Evolutionary conservation across 805 yeast species (phyloP), one percentile per base, ranked within the genome.

Genomic region (Candida xiaguanensis): DNA sequence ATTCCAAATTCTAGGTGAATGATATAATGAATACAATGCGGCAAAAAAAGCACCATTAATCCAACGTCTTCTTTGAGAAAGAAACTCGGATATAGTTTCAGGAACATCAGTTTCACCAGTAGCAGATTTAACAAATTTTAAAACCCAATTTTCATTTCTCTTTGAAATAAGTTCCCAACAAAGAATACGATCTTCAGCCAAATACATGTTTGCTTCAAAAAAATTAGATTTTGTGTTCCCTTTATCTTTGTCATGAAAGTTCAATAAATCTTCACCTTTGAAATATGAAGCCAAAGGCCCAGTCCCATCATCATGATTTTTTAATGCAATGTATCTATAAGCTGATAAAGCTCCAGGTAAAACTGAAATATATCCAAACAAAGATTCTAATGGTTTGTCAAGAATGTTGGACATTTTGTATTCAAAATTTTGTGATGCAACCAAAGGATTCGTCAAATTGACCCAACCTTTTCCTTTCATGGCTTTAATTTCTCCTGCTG

Each of bases 71-170:
- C 98, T 78, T 62, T 91, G 98, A 29, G 89, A 74, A 23, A 93
- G 82, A 47, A 91, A 82, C 54, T 90, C 96, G 16, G 93, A 81
- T 24, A 91, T 74, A 25, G 77, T 70, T 49, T 85, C 95, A 5
- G 98, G 98, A 33, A 90, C 96, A 75, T 91, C 98, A 1, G 98
- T 91, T 60, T 90, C 97, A 51, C 96, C 98, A 36, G 82, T 83
- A 12, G 97, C 97, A 52, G 80, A 88, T 52, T 85, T 85, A 40
- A 91, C 97, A 58, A 89, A 91, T 53, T 89, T 85, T 52, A 91
- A 70, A 12, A 91, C 85, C 95, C 97, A 91, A 56, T 81, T 82
- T 29, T 85, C 85, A 43, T 77, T 74, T 46, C 70, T 76, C 51
- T 90, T 90, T 8, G 97, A 95, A 19, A 91, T 93, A 44, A 91